phyloP scores from a whole-genome alignment of 148 eudicot genomes.

The Cornus suecica region DNA sequence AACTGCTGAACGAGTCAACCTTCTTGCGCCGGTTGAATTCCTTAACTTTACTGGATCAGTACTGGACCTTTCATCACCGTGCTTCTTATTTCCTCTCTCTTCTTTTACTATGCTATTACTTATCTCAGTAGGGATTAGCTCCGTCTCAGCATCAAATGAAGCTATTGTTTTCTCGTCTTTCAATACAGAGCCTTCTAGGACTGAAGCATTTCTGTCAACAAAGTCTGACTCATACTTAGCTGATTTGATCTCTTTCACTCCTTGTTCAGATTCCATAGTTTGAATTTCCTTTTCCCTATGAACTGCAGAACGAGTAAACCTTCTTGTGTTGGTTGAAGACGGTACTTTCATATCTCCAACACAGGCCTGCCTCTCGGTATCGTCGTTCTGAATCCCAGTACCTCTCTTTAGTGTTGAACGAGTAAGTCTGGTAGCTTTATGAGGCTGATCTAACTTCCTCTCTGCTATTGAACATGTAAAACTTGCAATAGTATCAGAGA shows the following conservation, averaged over 20 bases:
- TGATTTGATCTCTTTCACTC: conserved; percentile 12
- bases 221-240: conserved; percentile 6
- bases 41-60: not conserved
- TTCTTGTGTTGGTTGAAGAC: conserved; percentile 16
- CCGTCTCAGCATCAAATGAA: conserved; percentile 10
- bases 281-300: conserved; percentile 16
- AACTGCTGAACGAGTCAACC: conserved; percentile 27
- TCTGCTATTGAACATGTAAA: conserved; percentile 13
- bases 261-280: conserved; percentile 14
- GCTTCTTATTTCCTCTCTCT: conserved; percentile 16
- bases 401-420: conserved; percentile 20
- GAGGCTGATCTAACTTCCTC: conserved; percentile 17
- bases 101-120: conserved; percentile 6
- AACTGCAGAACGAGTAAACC: conserved; percentile 35
- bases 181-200: not conserved
- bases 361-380: conserved; percentile 13
- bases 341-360: conserved; percentile 11
- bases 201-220: conserved; percentile 3
- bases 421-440: conserved; percentile 22
- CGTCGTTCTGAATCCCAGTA: conserved; percentile 10
- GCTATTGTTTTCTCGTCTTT: conserved; percentile 1
- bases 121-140: not conserved
- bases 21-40: conserved; percentile 15
- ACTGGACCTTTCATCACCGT: not conserved
- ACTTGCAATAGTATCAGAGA: conserved; percentile 14